phyloP scores from a whole-genome alignment of 2,329 filamentous ascomycete species.

The Knoxdaviesia capensis region DNA sequence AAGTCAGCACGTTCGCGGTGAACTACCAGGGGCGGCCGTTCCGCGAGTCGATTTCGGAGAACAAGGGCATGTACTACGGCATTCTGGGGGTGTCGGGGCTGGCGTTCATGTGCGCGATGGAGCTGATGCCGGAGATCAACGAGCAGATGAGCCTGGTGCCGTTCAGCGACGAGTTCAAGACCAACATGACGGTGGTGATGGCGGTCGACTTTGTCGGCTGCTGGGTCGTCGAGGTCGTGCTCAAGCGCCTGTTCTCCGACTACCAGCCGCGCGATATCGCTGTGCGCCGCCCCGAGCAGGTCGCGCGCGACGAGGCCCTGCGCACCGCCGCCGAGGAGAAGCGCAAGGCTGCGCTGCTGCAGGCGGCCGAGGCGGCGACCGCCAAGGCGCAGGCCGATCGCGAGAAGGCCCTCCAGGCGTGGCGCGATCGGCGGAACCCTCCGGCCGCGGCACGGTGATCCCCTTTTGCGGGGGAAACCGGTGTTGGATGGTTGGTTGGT shows the following conservation, averaged over 20 bases:
- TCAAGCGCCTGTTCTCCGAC: slow-evolving; percentile 79
- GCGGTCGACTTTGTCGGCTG: slow-evolving; percentile 70
- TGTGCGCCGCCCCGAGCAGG: slow-evolving; percentile 65
- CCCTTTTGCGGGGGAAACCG: too few relatives aligned
- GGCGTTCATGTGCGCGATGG: slow-evolving; percentile 84
- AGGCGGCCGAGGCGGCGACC: slow-evolving; percentile 6
- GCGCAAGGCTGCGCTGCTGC: slow-evolving; percentile 24
- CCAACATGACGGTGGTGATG: slow-evolving; percentile 70
- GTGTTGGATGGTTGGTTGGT: too few relatives aligned
- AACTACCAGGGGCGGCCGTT: slow-evolving; percentile 98
- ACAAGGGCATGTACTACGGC: slow-evolving; percentile 96
- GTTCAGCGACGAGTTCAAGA: slow-evolving; percentile 76
- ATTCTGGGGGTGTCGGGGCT: slow-evolving; percentile 77
- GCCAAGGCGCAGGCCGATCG: slow-evolving; percentile 5
- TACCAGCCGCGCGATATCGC: slow-evolving; percentile 90
- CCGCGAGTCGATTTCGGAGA: slow-evolving; percentile 87
- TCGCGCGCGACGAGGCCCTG: slow-evolving; percentile 45
- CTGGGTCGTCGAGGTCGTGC: slow-evolving; percentile 65
- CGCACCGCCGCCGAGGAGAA: slow-evolving; percentile 39
- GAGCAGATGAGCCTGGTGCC: slow-evolving; percentile 81
- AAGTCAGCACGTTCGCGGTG: slow-evolving; percentile 97
- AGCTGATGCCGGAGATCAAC: slow-evolving; percentile 91
- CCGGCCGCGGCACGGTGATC: too few relatives aligned
- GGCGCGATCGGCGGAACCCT: too few relatives aligned
- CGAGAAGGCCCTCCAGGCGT: too few relatives aligned